phyloP scores from a whole-genome alignment of 768 basidiomycete species.

The Grammothele lineata region DNA sequence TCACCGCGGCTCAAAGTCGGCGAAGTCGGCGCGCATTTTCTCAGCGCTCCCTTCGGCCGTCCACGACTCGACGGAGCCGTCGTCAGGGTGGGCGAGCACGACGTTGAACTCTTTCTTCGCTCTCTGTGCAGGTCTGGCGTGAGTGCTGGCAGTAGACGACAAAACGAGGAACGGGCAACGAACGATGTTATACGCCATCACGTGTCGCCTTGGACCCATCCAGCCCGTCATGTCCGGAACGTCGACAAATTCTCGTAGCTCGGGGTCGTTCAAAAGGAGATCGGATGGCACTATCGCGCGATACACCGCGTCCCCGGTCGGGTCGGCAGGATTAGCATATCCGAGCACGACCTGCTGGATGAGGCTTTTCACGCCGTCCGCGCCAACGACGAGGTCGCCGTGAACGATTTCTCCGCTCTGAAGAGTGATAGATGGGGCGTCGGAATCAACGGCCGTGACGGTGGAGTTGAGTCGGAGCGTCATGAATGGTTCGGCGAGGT shows the following conservation, averaged over 20 bases:
- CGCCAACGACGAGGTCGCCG: slow-evolving; percentile 35
- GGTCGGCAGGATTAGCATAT: slow-evolving; percentile 35
- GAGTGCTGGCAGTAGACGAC: too few relatives aligned
- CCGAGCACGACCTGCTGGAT: slow-evolving; percentile 48
- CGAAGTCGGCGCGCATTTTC: slow-evolving; percentile 38
- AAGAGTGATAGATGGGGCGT: slow-evolving; percentile 32
- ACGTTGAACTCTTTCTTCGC: slow-evolving; percentile 34
- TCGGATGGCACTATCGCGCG: slow-evolving; percentile 47
- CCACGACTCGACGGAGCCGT: slow-evolving; percentile 40
- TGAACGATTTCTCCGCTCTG: slow-evolving; percentile 31
- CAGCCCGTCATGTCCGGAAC: slow-evolving; percentile 50
- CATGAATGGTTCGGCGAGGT: slow-evolving; percentile 30
- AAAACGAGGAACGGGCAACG: slow-evolving; percentile 13
- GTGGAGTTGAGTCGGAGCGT: slow-evolving; percentile 29
- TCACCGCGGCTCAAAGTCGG: slow-evolving; percentile 38
- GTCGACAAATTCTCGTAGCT: slow-evolving; percentile 47
- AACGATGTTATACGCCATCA: slow-evolving; percentile 45
- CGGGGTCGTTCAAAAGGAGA: slow-evolving; percentile 45
- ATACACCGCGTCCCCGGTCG: slow-evolving; percentile 64
- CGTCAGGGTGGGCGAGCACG: slow-evolving; percentile 34
- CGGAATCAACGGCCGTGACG: slow-evolving; percentile 28
- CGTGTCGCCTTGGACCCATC: slow-evolving; percentile 50
- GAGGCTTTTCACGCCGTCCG: slow-evolving; percentile 44
- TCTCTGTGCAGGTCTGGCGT: slow-evolving; percentile 22
- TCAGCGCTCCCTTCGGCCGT: slow-evolving; percentile 38